These are phyloP conservation scores for Pistacia vera DNA, from an alignment of 345 rosid species.

Conservation along the genomic window DNA sequence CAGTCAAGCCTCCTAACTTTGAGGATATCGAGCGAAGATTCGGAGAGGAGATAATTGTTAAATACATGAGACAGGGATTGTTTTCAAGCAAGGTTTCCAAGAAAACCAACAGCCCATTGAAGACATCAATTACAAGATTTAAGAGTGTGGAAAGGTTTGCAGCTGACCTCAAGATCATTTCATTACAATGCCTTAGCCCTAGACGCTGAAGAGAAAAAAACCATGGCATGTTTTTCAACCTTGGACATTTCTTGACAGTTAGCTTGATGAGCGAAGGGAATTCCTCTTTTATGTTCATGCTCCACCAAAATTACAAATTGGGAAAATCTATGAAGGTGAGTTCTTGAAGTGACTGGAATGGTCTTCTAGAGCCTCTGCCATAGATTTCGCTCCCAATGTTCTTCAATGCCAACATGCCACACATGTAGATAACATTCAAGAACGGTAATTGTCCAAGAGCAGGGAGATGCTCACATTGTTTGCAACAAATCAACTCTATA, in stretches of 20 bases:
- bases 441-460: conserved; percentile 6
- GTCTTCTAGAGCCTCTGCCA: conserved; percentile 5
- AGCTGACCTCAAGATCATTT: conserved; percentile 2
- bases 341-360: conserved; percentile 9
- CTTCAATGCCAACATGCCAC: conserved; percentile 8
- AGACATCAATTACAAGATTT: no score
- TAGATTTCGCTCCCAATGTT: conserved; percentile 4
- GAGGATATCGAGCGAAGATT: conserved; percentile 3
- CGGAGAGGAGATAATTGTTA: no score
- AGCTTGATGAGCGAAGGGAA: conserved; percentile 15
- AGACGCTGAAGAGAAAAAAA: conserved; percentile 18
- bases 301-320: conserved; percentile 15
- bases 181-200: conserved; percentile 7
- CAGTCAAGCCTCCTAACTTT: neutral
- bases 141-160: no score
- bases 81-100: no score
- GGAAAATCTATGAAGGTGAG: conserved; percentile 1
- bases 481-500: neutral
- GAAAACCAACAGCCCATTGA: no score
- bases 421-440: conserved; percentile 5
- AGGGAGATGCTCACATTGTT: conserved; percentile 4
- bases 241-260: conserved; percentile 10
- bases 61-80: no score
- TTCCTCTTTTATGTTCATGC: neutral
- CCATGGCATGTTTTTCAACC: conserved; percentile 2